These are phyloP conservation scores for Chalara sp. DNA, from an alignment of 2,329 filamentous ascomycete genomes.

Conservation along the genomic window DNA sequence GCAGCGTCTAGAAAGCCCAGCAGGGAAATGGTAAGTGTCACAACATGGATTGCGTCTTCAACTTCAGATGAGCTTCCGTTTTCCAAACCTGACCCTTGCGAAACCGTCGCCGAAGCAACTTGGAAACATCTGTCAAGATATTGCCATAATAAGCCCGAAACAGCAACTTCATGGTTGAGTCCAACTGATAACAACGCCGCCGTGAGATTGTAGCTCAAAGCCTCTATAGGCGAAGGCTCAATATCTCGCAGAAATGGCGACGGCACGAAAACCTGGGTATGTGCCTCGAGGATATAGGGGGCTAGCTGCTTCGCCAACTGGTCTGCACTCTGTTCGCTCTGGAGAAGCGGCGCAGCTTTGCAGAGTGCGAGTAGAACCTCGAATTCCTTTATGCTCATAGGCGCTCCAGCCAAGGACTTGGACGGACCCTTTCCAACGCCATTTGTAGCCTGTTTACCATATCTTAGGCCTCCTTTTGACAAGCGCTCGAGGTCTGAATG, in stretches of 20 bases:
- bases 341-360: constrained; percentile 75
- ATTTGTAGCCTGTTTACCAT: constrained; percentile 40
- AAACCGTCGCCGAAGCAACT: constrained; percentile 49
- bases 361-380: constrained; percentile 88
- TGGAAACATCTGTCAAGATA: constrained; percentile 68
- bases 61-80: constrained; percentile 40
- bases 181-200: constrained; percentile 77
- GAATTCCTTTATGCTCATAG: constrained; percentile 78
- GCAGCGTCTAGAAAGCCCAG: constrained; percentile 84
- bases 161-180: constrained; percentile 60
- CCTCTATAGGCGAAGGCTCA: constrained; percentile 84
- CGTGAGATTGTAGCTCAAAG: constrained; percentile 71
- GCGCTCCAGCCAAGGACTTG: constrained; percentile 43
- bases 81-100: constrained; percentile 47
- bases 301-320: constrained; percentile 72
- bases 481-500: constrained; percentile 59
- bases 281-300: constrained; percentile 80
- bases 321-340: constrained; percentile 64
- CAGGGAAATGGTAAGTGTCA: constrained; percentile 77
- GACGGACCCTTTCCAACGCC: constrained; percentile 36
- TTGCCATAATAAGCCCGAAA: constrained; percentile 59
- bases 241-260: constrained; percentile 80
- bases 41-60: constrained; percentile 61
- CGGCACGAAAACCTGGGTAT: constrained; percentile 67
- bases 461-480: constrained; percentile 49